Evolutionary conservation across 2,329 filamentous ascomycete species (phyloP).

Genomic region (Gaeumannomyces tritici): DNA sequence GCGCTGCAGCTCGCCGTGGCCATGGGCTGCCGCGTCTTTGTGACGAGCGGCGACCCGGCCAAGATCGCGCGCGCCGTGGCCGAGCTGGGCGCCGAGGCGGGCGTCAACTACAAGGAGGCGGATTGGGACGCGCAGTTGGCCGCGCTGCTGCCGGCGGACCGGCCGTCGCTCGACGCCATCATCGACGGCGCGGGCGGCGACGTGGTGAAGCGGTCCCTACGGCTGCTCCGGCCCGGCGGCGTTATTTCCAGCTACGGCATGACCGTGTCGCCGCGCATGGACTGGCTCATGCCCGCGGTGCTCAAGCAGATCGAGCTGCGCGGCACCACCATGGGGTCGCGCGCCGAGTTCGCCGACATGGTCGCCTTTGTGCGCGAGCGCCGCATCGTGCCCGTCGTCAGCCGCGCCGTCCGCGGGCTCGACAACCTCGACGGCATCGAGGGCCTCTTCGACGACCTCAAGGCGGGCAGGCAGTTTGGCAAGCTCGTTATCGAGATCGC

Average conservation of each 20-base stretch:
- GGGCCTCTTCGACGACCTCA: conserved; percentile 78
- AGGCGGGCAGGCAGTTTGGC: conserved; percentile 76
- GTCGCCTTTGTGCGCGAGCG: conserved; percentile 54
- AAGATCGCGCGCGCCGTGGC: conserved; percentile 66
- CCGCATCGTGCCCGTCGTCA: conserved; percentile 69
- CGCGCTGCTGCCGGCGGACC: conserved; percentile 50
- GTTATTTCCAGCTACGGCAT: conserved; percentile 86
- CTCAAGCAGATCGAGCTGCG: conserved; percentile 80
- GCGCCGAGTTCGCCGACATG: conserved; percentile 87
- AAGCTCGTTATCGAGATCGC: conserved; percentile 76
- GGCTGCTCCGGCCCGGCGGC: conserved; percentile 70
- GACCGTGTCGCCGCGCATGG: conserved; percentile 78
- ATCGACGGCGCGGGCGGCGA: conserved; percentile 88
- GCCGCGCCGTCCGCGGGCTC: conserved; percentile 58
- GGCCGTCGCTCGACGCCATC: conserved; percentile 68
- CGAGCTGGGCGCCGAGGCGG: conserved; percentile 65
- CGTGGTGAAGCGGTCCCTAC: conserved; percentile 58
- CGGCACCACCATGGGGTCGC: conserved; percentile 85
- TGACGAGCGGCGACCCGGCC: conserved; percentile 63
- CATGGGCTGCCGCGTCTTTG: conserved; percentile 67
- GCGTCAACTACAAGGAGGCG: conserved; percentile 70
- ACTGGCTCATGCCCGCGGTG: conserved; percentile 75
- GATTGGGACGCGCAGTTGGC: conserved; percentile 74
- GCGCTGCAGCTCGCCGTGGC: conserved; percentile 71
- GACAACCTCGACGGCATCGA: conserved; percentile 74